Conservation (phyloP, 2,329 filamentous ascomycete species). For the Pseudopyrenochaeta lycopersici region DNA sequence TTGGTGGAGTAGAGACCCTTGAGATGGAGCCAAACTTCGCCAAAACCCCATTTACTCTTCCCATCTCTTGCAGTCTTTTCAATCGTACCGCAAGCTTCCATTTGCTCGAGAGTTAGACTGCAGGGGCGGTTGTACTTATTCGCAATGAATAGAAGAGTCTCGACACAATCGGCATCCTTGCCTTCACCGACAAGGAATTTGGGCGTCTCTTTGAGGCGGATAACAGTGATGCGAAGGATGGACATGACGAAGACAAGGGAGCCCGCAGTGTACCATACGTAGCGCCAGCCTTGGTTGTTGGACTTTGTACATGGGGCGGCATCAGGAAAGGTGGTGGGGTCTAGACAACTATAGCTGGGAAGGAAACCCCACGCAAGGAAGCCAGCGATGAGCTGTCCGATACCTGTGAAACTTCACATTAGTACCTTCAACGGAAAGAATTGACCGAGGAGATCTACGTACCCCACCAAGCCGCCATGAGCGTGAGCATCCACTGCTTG, state of each 20-base stretch:
- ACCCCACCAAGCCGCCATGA: conserved; percentile 68
- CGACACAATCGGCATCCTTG: conserved; percentile 61
- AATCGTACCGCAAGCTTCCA: conserved; percentile 57
- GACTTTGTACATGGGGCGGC: conserved; percentile 57
- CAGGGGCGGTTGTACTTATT: conserved; percentile 63
- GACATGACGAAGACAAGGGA: conserved; percentile 64
- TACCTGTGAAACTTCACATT: conserved; percentile 21
- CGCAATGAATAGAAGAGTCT: conserved; percentile 60
- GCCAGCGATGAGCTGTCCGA: conserved; percentile 61
- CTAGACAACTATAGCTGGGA: conserved; percentile 59
- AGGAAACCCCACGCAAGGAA: conserved; percentile 65
- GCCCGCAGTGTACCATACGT: conserved; percentile 64
- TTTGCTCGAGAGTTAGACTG: conserved; percentile 59
- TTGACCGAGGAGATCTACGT: conserved; percentile 1
- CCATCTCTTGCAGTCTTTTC: conserved; percentile 29
- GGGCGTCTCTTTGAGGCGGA: conserved; percentile 65
- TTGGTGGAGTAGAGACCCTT: conserved; percentile 71
- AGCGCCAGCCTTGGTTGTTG: conserved; percentile 67
- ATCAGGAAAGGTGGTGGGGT: conserved; percentile 42
- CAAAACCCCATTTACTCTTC: conserved; percentile 48
- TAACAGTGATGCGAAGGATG: conserved; percentile 62
- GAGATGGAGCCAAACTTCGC: conserved; percentile 63
- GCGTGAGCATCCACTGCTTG: conserved; percentile 71
- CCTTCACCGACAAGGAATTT: conserved; percentile 66
- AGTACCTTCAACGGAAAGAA: neutral